Evolutionary conservation across 768 basidiomycete genomes (phyloP).

Genomic region (Postia placenta): DNA sequence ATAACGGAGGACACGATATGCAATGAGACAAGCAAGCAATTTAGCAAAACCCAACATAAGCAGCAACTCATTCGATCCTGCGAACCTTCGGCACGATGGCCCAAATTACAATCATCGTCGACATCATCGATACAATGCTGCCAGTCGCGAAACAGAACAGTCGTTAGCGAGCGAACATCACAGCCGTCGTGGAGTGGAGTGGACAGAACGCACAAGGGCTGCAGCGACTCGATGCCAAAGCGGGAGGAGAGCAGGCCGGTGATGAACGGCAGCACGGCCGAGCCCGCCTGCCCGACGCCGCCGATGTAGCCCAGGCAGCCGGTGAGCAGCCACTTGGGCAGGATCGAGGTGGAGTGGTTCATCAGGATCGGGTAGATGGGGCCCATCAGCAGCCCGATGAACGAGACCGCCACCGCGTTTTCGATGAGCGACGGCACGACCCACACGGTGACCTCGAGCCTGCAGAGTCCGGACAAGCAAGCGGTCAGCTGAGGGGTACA

Average conservation of each 20-base stretch:
- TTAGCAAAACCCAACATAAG: too few relatives aligned
- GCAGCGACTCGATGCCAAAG: slow-evolving; percentile 53
- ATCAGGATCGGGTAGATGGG: slow-evolving; percentile 54
- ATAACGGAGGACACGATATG: too few relatives aligned
- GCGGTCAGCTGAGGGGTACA: background rate
- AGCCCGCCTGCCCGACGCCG: slow-evolving; percentile 57
- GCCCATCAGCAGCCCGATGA: slow-evolving; percentile 37
- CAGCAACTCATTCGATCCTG: slow-evolving; percentile 7
- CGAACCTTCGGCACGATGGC: slow-evolving; percentile 37
- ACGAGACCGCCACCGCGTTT: slow-evolving; percentile 41
- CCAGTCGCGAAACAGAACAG: background rate
- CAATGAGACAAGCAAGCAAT: too few relatives aligned
- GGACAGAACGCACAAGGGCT: slow-evolving; percentile 47
- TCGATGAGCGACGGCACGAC: slow-evolving; percentile 44
- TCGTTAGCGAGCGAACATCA: background rate
- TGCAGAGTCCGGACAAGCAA: background rate
- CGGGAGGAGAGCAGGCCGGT: slow-evolving; percentile 61
- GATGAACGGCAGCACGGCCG: slow-evolving; percentile 67
- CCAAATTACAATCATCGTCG: slow-evolving; percentile 49
- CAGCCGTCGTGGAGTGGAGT: background rate
- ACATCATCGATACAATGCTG: slow-evolving; percentile 60
- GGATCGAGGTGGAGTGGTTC: slow-evolving; percentile 59
- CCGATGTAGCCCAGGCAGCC: slow-evolving; percentile 39
- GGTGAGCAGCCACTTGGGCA: slow-evolving; percentile 66
- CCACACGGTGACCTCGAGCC: slow-evolving; percentile 37